phyloP scores from a whole-genome alignment of 225 moss, liverwort and hornwort genomes.

The Ulota crispa region DNA sequence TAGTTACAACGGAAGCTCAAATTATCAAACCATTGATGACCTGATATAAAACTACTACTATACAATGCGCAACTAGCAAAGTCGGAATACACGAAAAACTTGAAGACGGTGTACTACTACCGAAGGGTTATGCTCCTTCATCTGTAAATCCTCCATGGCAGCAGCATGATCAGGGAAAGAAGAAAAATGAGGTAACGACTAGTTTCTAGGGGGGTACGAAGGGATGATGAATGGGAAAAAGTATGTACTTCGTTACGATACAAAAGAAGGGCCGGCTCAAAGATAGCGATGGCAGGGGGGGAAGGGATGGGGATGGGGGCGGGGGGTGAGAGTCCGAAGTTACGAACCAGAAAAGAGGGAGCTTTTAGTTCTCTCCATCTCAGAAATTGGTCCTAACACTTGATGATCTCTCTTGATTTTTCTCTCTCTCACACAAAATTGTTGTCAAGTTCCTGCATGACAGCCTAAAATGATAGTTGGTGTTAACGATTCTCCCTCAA shows the following conservation, averaged over 20 bases:
- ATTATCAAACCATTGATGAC: constrained; percentile 30
- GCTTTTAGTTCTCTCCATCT: constrained; percentile 20
- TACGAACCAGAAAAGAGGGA: constrained; percentile 14
- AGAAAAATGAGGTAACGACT: constrained; percentile 6
- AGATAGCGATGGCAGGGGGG: background rate
- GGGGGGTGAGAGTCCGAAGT: constrained; percentile 10
- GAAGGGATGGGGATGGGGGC: too few relatives aligned
- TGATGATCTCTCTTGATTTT: constrained; percentile 4
- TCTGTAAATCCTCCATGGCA: constrained; percentile 21
- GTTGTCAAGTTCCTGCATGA: constrained; percentile 25
- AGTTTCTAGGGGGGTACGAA: constrained; percentile 32
- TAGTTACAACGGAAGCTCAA: constrained; percentile 19
- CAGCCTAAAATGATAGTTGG: constrained; percentile 21
- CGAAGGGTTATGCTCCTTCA: constrained; percentile 1
- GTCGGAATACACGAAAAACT: background rate
- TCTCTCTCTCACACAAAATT: constrained; percentile 29
- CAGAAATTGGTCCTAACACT: constrained; percentile 18
- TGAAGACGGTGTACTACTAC: background rate
- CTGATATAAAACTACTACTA: constrained; percentile 30
- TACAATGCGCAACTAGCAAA: constrained; percentile 25
- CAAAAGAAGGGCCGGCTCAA: constrained; percentile 35
- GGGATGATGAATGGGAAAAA: constrained; percentile 45
- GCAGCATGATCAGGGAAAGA: constrained; percentile 19
- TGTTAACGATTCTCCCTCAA: constrained; percentile 40
- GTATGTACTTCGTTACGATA: constrained; percentile 49